Conservation (phyloP, 129 eudicot species). For the Chrysanthemum seticuspe region DNA sequence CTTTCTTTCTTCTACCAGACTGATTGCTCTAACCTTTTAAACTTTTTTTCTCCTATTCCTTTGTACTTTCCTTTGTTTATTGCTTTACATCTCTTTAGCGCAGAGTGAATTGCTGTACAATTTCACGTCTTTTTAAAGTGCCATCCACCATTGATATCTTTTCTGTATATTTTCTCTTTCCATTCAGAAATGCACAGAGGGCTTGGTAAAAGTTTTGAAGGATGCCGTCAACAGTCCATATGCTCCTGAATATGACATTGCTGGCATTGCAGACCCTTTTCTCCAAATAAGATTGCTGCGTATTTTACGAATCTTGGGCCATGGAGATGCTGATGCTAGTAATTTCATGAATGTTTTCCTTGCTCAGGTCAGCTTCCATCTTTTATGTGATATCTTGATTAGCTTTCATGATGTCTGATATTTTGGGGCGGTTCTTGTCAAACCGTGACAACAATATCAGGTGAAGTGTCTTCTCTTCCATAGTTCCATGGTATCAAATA, state of each 20-base stretch:
- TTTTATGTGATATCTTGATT: constrained; percentile 18
- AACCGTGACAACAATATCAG: constrained; percentile 99
- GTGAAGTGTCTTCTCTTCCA: constrained; percentile 31
- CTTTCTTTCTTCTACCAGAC: no score
- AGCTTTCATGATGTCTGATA: constrained; percentile 8
- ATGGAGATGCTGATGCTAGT: constrained; percentile 98
- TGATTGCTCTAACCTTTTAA: no score
- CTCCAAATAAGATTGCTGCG: constrained; percentile 86
- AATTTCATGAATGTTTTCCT: constrained; percentile 95
- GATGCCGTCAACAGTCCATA: constrained; percentile 97
- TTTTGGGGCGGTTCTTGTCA: constrained; percentile 95
- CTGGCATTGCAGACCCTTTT: constrained; percentile 97
- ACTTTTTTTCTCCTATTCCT: no score
- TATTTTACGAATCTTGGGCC: constrained; percentile 82
- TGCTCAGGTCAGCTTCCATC: constrained; percentile 67
- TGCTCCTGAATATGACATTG: constrained; percentile 93
- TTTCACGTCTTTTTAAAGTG: no score
- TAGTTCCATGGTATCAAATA: neutral
- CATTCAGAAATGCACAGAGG: constrained; percentile 81
- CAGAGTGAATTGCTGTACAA: no score
- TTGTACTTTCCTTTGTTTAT: no score
- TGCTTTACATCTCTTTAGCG: no score
- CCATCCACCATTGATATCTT: neutral
- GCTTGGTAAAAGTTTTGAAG: constrained; percentile 77
- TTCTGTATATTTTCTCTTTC: constrained; percentile 16